Percentiles rank a stretch among this genome's conserved stretches.
Evolutionary conservation across 305 asterid genomes (phyloP).

Genomic region (Striga hermonthica): DNA sequence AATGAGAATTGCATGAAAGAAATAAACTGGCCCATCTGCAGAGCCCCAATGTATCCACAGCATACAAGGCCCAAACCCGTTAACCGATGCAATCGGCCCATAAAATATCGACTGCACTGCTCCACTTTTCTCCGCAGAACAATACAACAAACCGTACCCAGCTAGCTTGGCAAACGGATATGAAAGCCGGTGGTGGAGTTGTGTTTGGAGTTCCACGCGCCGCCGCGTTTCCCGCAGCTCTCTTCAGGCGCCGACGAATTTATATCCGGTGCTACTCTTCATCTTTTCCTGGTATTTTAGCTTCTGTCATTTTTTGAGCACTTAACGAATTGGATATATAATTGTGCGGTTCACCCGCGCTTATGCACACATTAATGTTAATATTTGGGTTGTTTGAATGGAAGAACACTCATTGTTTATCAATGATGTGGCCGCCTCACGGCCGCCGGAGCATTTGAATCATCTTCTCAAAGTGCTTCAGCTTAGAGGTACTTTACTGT

Average conservation of each 20-base stretch:
- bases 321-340: not conserved
- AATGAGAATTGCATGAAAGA: too few relatives aligned
- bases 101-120: not conserved
- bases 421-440: conserved; percentile 67
- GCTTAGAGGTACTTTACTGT: conserved; percentile 61
- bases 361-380: conserved; percentile 20
- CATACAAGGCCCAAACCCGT: conserved; percentile 7
- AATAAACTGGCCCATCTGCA: too few relatives aligned
- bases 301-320: not conserved
- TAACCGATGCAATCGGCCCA: conserved; percentile 16
- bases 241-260: conserved; percentile 43
- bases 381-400: conserved; percentile 17
- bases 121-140: not conserved
- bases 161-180: conserved; percentile 34
- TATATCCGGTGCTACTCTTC: conserved; percentile 67
- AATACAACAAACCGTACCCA: conserved; percentile 30
- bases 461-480: conserved; percentile 76
- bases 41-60: too few relatives aligned
- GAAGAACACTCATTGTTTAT: conserved; percentile 74
- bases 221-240: conserved; percentile 50
- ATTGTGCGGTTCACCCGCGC: conserved; percentile 9
- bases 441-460: conserved; percentile 83
- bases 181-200: conserved; percentile 69
- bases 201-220: conserved; percentile 76
- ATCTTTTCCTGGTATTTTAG: conserved; percentile 35